These are phyloP conservation scores for Mycena floridula DNA, from an alignment of 768 basidiomycete species.

Conservation along the genomic window DNA sequence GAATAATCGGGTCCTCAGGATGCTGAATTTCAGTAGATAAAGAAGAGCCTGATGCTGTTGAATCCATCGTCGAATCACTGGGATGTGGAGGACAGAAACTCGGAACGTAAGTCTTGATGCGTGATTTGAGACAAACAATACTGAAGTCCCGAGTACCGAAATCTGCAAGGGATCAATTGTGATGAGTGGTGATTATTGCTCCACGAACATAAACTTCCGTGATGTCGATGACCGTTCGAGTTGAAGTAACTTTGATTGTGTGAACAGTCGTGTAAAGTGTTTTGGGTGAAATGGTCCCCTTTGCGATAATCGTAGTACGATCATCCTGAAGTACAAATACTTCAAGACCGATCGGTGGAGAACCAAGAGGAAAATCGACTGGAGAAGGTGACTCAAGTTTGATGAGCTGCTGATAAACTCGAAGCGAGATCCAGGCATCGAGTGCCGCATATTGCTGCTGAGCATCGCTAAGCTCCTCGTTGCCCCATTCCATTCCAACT, in stretches of 20 bases:
- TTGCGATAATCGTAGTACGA: background rate
- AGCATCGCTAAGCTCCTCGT: background rate
- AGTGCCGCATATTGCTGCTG: background rate
- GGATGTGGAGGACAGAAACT: too few species aligned
- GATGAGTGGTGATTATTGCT: background rate
- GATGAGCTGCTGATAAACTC: background rate
- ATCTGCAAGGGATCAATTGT: background rate
- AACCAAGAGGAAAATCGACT: background rate
- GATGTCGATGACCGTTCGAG: constrained; percentile 17
- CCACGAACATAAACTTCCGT: background rate
- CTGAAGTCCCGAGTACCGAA: background rate
- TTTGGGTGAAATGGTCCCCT: background rate
- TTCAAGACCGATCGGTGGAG: background rate
- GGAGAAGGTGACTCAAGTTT: background rate
- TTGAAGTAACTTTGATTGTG: background rate
- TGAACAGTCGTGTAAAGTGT: background rate
- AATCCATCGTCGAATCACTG: too few species aligned
- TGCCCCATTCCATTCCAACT: background rate
- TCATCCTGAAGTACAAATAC: background rate
- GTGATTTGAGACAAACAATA: background rate
- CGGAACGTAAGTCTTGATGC: background rate
- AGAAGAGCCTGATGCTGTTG: too few species aligned
- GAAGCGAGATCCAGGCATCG: background rate
- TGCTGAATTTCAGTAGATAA: too few species aligned
- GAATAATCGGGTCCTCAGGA: too few species aligned